Percentiles rank a stretch among this genome's conserved stretches.
phyloP scores from a whole-genome alignment of 2,329 filamentous ascomycete species.

The Cladosporium sp. region DNA sequence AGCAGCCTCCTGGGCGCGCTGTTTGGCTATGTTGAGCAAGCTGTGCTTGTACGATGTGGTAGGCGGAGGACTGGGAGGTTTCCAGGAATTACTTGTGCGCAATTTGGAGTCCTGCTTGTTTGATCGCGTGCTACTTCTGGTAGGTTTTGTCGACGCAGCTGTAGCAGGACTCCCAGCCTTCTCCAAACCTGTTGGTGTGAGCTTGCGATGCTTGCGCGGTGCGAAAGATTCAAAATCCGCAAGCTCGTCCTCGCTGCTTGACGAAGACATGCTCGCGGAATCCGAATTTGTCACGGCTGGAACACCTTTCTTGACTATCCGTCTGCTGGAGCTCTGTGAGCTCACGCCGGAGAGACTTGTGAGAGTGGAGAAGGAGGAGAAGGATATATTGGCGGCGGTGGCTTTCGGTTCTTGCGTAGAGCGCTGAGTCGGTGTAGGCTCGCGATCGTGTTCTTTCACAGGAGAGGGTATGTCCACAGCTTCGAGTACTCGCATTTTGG shows the following conservation, averaged over 20 bases:
- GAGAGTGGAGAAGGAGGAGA: slow-evolving; percentile 28
- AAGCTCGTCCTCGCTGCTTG: slow-evolving; percentile 26
- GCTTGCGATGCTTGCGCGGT: slow-evolving; percentile 25
- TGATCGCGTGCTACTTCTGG: slow-evolving; percentile 6
- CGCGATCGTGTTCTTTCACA: not conserved
- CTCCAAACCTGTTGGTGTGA: slow-evolving; percentile 18
- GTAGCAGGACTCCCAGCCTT: not conserved
- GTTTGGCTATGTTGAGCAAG: slow-evolving; percentile 24
- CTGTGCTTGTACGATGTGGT: slow-evolving; percentile 25
- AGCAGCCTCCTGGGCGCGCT: slow-evolving; percentile 22
- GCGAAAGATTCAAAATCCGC: slow-evolving; percentile 29
- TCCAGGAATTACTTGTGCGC: slow-evolving; percentile 12
- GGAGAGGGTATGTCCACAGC: slow-evolving; percentile 17
- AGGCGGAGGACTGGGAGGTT: slow-evolving; percentile 17
- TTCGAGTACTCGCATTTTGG: not conserved
- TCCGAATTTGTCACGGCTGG: slow-evolving; percentile 46
- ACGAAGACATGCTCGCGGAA: slow-evolving; percentile 27
- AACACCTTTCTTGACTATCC: slow-evolving; percentile 51
- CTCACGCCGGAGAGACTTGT: slow-evolving; percentile 25
- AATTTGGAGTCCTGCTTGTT: slow-evolving; percentile 7
- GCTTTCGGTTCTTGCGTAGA: slow-evolving; percentile 5
- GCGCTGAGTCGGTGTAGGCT: slow-evolving; percentile 7
- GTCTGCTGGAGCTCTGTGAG: slow-evolving; percentile 42
- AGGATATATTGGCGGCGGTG: slow-evolving; percentile 15
- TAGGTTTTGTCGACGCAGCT: not conserved